Base-by-base conservation (phyloP, 2,329 filamentous ascomycete species). In the Rhinocladiella mackenziei region DNA sequence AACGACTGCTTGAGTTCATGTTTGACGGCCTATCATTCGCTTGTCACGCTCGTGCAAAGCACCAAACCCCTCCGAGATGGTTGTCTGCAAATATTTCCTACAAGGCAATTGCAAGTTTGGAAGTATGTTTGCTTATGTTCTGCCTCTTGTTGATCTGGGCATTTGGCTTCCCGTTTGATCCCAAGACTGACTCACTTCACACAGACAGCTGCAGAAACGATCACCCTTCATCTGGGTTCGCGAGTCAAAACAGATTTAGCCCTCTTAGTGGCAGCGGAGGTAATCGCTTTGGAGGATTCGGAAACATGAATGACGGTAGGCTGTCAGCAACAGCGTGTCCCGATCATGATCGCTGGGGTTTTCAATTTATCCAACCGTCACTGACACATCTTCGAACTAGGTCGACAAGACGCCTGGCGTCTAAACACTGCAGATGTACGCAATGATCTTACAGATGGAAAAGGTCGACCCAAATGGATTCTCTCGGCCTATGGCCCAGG, bases 401-500 rank as follows among this genome's bases (percentile, higher is more conserved):
- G 15, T 20, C 43, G 39, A 64, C 44, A 37, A 73, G 70, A 44
- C 36, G 33, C 15, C 10, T 42, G 45, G 44, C 37, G 43, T 32
- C 64, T 89, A 29, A 76, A 68, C n/a, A 66, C 67, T 30, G 77
- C 78, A 0, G 68, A 66, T 2, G 83, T 94, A 56, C 74, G 75
- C 48, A 66, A 68, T 40, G 88, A 94, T 60, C 71, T 94, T 33
- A 77, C 74, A 1, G 51, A 56, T 15, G 65, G 65, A 4, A 72
- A 74, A 15, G 86, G 92, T 48, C 75, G 77, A 6, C 91, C 91
- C 13, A 69, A 78, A 72, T 97, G 89, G 85, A 83, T 92, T 3
- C 75, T 96, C 17, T 95, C 89, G 1, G 77, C 84, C 15, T 97
- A 95, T 64, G 86, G 82, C 0, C 89, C 89, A 0, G 84, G 84